Evolutionary conservation across 177 flowering plant genomes (phyloP), one percentile per base, ranked within the genome.

Genomic region (Telopea speciosissima): DNA sequence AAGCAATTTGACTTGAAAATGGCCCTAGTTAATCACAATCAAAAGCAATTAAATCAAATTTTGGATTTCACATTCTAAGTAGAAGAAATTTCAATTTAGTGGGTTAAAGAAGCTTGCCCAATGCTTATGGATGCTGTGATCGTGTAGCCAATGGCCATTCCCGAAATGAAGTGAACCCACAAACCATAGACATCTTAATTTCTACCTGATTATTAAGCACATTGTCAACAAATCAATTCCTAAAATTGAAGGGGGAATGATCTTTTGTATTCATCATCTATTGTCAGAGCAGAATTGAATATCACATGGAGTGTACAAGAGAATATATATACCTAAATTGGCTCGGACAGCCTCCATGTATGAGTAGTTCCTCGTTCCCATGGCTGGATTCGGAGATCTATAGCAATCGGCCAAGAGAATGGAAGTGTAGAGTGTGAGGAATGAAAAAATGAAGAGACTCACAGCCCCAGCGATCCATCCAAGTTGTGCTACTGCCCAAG

Each of bases 51-150:
- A n/a, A n/a, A n/a, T n/a, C n/a, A n/a, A n/a, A n/a, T n/a, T n/a
- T n/a, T n/a, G n/a, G n/a, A n/a, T n/a, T n/a, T n/a, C n/a, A n/a
- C n/a, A n/a, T n/a, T n/a, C n/a, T n/a, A n/a, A n/a, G n/a, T n/a
- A n/a, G n/a, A n/a, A n/a, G n/a, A n/a, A n/a, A n/a, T n/a, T n/a
- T 7, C 5, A 7, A 8, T 44, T 44, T 1, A 8, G 49, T 13
- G 14, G 8, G 8, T 44, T 6, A 26, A 44, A 13, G 49, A 36
- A 58, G 44, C 81, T 77, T 80, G 84, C 89, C 67, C 82, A 80
- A 80, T 76, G 83, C 89, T 84, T 31, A 67, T 83, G 3, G 89
- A 70, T 52, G 89, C 73, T 14, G 88, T 84, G 70, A 84, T 73
- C 0, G 84, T 78, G 74, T 83, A 85, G 66, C 86, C 85, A 8